Evolutionary conservation across 1,284 basidiomycete genomes (phyloP), one percentile per base, ranked within the genome.

Genomic region (Chalciporus sp.): DNA sequence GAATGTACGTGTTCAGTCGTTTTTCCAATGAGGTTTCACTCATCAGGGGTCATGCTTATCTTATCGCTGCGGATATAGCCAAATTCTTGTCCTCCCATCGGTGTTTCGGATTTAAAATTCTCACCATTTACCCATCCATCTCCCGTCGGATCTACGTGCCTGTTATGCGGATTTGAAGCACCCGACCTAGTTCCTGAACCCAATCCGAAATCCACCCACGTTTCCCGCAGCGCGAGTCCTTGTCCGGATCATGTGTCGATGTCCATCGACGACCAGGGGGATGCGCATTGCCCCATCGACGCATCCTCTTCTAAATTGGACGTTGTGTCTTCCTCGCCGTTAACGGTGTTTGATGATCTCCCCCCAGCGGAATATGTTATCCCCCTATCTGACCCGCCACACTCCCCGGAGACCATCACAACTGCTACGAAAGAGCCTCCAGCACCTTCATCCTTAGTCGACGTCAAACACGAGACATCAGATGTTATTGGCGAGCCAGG

Each of bases 281-380:
- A 23, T 35, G n/a, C 33, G 27, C 23, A 17, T 37, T n/a, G 23
- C 17, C 14, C 28, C 27, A 9, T 17, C 7, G 35, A 49, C 29
- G 3, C 39, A 23, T 26, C 39, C 16, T 7, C 35, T 33, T 41
- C 46, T 26, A 46, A 56, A 9, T 40, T 33, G n/a, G 58, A 64
- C 6, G 14, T n/a, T 9, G 27, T 52, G 27, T 53, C 53, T 12
- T 62, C 55, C n/a, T 62, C 59, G 1, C 55, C 63, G 35, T 47
- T 66, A 14, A 64, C 65, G 35, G 53, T 56, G 26, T 66, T 62
- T 41, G 63, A 66, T n/a, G 67, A 66, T 27, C 49, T 49, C 6
- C 53, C 51, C 4, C 59, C 57, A n/a, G 47, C 35, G 48, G 67
- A 66, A 49, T 44, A 27, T 19, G 26, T 19, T 7, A 66, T 54